These are phyloP conservation scores for Pythium rhizo-oryzae DNA, from an alignment of 352 stramenopile genomes.

Conservation along the genomic window DNA sequence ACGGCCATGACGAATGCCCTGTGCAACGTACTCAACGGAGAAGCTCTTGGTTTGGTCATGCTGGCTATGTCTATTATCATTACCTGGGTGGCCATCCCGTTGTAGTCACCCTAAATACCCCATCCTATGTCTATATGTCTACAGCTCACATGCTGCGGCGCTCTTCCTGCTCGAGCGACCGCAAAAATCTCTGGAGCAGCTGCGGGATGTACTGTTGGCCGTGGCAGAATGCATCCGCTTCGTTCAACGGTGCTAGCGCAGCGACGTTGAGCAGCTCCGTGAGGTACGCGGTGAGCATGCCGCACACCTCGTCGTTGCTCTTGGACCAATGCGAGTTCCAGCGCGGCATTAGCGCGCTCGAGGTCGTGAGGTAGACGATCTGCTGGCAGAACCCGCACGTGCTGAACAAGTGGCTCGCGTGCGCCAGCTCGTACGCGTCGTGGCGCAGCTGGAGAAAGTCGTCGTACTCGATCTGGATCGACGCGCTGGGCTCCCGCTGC, in stretches of 20 bases:
- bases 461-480: conserved; percentile 3
- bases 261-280: conserved; percentile 10
- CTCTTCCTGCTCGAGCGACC: neutral
- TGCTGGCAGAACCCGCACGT: conserved; percentile 7
- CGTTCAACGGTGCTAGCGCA: neutral
- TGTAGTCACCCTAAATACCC: neutral
- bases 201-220: conserved; percentile 9
- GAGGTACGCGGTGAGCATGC: conserved; percentile 16
- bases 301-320: conserved; percentile 6
- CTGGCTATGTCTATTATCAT: too few species aligned
- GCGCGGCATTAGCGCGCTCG: conserved; percentile 6
- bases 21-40: too few species aligned
- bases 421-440: conserved; percentile 16
- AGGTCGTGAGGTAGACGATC: neutral
- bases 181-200: conserved; percentile 7
- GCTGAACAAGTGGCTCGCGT: conserved; percentile 7
- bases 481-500: neutral
- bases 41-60: too few species aligned
- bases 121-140: neutral
- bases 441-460: conserved; percentile 20
- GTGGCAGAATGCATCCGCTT: neutral
- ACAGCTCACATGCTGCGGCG: neutral
- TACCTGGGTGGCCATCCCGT: too few species aligned
- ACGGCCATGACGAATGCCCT: too few species aligned
- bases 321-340: conserved; percentile 18